Conservation (phyloP, 2,329 filamentous ascomycete genomes). For the Aspergillus nomiae region DNA sequence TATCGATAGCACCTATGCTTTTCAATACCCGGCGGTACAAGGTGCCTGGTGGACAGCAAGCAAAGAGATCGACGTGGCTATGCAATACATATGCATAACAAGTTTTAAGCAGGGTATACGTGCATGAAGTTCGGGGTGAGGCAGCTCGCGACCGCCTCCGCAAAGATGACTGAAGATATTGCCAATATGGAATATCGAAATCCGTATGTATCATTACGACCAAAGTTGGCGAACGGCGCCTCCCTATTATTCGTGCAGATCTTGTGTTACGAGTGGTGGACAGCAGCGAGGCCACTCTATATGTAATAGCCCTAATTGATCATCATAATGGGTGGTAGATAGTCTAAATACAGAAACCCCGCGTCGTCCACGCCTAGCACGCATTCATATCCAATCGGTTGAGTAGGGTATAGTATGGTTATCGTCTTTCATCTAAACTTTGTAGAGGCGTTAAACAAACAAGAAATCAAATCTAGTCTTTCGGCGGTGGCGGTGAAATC, state of each 20-base stretch:
- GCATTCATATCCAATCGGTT: neutral
- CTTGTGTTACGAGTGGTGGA: neutral
- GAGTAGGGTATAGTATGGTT: neutral
- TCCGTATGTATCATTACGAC: neutral
- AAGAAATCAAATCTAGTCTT: conserved; percentile 22
- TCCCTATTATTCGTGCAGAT: neutral
- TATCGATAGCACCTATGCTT: too few relatives aligned
- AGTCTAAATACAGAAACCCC: neutral
- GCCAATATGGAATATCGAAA: neutral
- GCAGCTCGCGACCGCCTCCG: neutral
- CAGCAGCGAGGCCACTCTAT: neutral
- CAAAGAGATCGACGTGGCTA: too few relatives aligned
- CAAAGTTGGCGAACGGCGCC: neutral
- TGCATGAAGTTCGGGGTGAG: too few relatives aligned
- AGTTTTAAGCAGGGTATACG: too few relatives aligned
- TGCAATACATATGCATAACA: too few relatives aligned
- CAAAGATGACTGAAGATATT: neutral
- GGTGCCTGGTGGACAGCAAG: too few relatives aligned
- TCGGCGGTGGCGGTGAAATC: conserved; percentile 32
- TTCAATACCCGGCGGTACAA: too few relatives aligned
- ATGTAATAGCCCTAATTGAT: neutral
- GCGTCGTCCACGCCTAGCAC: neutral
- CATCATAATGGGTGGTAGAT: neutral
- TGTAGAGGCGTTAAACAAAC: neutral
- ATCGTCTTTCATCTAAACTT: neutral